phyloP scores from a whole-genome alignment of 169 alveolate species.

The Cryptosporidium ryanae region DNA sequence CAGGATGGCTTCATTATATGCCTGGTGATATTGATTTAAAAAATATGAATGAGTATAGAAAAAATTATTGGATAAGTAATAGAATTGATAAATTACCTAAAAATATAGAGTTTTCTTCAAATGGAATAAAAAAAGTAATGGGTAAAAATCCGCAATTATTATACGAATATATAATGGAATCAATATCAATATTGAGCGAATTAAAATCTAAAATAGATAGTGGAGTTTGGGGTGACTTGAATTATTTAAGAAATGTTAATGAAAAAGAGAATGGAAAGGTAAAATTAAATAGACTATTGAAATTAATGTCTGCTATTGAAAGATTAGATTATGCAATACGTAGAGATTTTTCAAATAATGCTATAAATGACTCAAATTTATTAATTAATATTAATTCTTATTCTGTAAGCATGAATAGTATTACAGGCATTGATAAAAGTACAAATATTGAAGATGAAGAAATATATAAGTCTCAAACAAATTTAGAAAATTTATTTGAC shows the following conservation, averaged over 20 bases:
- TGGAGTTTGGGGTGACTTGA: constrained; percentile 56
- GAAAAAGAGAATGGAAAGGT: constrained; percentile 10
- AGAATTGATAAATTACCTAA: neutral
- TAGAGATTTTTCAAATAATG: constrained; percentile 21
- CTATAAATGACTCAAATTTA: constrained; percentile 33
- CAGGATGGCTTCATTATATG: constrained; percentile 69
- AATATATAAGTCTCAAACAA: neutral
- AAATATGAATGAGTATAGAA: constrained; percentile 37
- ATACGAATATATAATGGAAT: constrained; percentile 26
- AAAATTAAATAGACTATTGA: constrained; percentile 15
- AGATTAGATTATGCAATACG: constrained; percentile 37
- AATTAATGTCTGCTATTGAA: constrained; percentile 66
- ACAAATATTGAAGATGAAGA: neutral
- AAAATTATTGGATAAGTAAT: constrained; percentile 21
- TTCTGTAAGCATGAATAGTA: neutral
- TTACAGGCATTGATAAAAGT: neutral
- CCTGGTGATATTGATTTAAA: constrained; percentile 62
- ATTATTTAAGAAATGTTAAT: constrained; percentile 1
- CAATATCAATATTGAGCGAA: constrained; percentile 37
- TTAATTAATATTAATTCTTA: constrained; percentile 8
- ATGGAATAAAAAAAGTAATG: neutral
- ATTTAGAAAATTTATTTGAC: neutral
- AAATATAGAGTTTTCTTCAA: constrained; percentile 2
- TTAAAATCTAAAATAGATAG: constrained; percentile 16
- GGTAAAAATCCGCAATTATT: constrained; percentile 49